Evolutionary conservation across 75 land plant genomes (phyloP), one percentile per base, ranked within the genome.

Genomic region (Picea glauca): DNA sequence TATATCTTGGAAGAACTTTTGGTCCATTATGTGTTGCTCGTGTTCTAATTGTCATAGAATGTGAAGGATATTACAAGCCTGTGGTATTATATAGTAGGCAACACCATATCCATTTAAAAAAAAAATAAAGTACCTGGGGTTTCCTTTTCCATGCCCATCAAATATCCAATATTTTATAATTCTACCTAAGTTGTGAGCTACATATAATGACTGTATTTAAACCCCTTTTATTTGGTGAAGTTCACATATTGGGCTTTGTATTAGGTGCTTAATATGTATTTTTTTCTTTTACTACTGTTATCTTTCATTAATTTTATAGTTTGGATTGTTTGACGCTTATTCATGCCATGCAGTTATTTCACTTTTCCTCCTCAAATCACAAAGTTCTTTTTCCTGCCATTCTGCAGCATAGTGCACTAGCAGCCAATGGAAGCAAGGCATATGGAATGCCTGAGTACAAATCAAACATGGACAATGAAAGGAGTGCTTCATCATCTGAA

Each of bases 401-500:
- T 56, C 3, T 80, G 43, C 83, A 90, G 89, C 92, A 90, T 50
- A 84, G 81, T 26, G 76, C 84, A 43, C 78, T 62, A 80, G 56
- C 75, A 61, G 78, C 80, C 58, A 88, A 84, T 74, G 86, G 90
- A 6, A 83, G 78, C 78, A 88, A 86, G 72, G 38, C 58, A 32
- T 86, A 82, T 82, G 76, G 77, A 61, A 77, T 85, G 18, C 81
- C 81, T 80, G 90, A 88, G 58, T 89, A 79, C 72, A 85, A 91
- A 63, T 77, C 88, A 78, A 89, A 82, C 5, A 72, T 80, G 74
- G 89, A 85, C 67, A 78, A 81, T 85, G 90, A 76, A 57, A 86
- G 89, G 62, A 86, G 75, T 78, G 86, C 86, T 76, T 94, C 94
- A 5, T 91, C 91, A 40, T 94, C 97, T 58, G 97, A 92, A 63